Conservation (phyloP, 2,329 filamentous ascomycete species). For the Cercospora sp. region DNA sequence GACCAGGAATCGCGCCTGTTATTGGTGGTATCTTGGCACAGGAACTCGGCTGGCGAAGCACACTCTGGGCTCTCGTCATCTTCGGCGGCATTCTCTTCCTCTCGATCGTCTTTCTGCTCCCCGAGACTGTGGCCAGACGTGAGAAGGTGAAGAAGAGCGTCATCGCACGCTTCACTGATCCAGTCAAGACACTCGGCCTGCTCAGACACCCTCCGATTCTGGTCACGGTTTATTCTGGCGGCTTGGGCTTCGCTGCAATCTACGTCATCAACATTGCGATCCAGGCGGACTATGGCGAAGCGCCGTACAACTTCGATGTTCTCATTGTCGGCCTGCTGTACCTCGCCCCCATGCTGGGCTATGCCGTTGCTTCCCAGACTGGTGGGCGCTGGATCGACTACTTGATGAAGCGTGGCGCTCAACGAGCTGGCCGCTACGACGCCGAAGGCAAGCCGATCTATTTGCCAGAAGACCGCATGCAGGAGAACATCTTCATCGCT, state of each 20-base stretch:
- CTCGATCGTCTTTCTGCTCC: constrained; percentile 61
- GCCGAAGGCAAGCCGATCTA: constrained; percentile 66
- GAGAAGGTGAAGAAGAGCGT: constrained; percentile 35
- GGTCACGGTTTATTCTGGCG: constrained; percentile 70
- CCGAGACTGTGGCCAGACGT: constrained; percentile 55
- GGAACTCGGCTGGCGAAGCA: constrained; percentile 69
- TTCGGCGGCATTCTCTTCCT: constrained; percentile 63
- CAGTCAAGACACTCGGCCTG: constrained; percentile 67
- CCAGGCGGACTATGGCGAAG: constrained; percentile 63
- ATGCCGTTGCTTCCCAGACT: constrained; percentile 65
- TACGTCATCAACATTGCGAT: constrained; percentile 78
- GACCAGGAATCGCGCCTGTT: constrained; percentile 72
- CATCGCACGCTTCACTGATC: constrained; percentile 59
- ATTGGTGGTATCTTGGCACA: constrained; percentile 71
- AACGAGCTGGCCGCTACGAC: constrained; percentile 36
- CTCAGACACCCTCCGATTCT: constrained; percentile 72
- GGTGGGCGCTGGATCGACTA: constrained; percentile 62
- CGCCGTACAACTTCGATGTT: constrained; percentile 67
- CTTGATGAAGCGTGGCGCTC: neutral
- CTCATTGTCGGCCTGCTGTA: constrained; percentile 73
- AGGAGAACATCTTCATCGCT: constrained; percentile 76
- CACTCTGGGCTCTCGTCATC: constrained; percentile 72
- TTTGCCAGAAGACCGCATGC: constrained; percentile 76
- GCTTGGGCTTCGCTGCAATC: constrained; percentile 71
- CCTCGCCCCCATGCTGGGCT: constrained; percentile 70